Conservation (phyloP, 2,329 filamentous ascomycete species). For the Colletotrichum sp. region DNA sequence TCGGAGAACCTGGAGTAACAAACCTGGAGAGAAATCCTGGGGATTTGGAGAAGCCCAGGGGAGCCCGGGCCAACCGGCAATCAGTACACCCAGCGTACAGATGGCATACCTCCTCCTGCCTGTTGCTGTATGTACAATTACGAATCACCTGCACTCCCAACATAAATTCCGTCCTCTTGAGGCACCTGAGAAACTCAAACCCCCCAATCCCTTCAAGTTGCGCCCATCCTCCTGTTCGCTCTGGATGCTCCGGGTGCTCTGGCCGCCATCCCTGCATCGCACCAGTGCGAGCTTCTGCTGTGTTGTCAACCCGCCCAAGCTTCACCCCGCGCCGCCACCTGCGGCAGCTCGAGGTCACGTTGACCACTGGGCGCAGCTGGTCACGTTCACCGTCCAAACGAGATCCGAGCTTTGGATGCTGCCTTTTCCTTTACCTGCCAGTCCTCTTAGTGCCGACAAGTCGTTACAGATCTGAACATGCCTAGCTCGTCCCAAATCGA, state of each 20-base stretch:
- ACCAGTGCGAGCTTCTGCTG: not conserved
- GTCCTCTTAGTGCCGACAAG: not conserved
- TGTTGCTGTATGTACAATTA: not conserved
- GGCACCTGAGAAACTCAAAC: not conserved
- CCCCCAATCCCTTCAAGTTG: not conserved
- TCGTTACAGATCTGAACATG: not conserved
- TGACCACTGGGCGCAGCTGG: conserved; percentile 1
- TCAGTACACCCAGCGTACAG: not conserved
- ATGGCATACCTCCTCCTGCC: not conserved
- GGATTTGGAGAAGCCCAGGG: not conserved
- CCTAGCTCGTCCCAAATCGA: not conserved
- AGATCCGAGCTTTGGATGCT: not conserved
- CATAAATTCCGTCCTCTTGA: not conserved
- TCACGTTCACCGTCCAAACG: conserved; percentile 7
- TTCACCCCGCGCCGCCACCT: not conserved
- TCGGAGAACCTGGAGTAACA: not conserved
- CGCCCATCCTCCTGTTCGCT: not conserved
- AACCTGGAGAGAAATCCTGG: not conserved
- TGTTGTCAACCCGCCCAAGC: not conserved
- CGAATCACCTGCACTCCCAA: not conserved
- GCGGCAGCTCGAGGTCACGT: conserved; percentile 12
- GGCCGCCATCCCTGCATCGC: conserved; percentile 4
- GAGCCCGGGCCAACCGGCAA: not conserved
- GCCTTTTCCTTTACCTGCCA: not conserved
- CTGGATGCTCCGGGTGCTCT: not conserved